Conservation (phyloP, 768 basidiomycete genomes). For the Leccinum obscurum region DNA sequence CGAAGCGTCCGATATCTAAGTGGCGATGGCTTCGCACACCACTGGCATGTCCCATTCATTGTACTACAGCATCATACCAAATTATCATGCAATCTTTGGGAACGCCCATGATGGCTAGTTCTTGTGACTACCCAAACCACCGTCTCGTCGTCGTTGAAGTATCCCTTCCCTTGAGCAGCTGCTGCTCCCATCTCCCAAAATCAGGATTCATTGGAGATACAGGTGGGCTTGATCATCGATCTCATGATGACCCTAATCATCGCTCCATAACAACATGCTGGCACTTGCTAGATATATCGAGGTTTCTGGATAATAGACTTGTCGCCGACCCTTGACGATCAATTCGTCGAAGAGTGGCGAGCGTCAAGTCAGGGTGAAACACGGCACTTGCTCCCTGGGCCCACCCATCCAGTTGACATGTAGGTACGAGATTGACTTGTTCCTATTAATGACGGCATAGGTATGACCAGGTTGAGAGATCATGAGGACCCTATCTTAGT, state of each 20-base stretch:
- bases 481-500: neutral
- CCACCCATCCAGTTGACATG: neutral
- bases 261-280: slow-evolving; percentile 1
- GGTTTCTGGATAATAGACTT: neutral
- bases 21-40: neutral
- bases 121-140: neutral
- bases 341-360: neutral
- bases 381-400: neutral
- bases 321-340: neutral
- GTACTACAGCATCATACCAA: slow-evolving; percentile 79
- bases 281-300: neutral
- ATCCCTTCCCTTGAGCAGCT: neutral
- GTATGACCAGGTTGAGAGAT: neutral
- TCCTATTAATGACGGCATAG: neutral
- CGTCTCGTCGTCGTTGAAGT: neutral
- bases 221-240: neutral
- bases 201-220: neutral
- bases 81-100: neutral
- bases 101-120: neutral
- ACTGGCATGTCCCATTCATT: slow-evolving; percentile 31
- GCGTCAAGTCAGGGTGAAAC: neutral
- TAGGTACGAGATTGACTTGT: neutral
- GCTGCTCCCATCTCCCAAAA: neutral
- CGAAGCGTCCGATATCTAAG: slow-evolving; percentile 17
- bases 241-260: neutral